These are phyloP conservation scores for Geotrichum reessii DNA, from an alignment of 1,139 yeast species.

Conservation along the genomic window DNA sequence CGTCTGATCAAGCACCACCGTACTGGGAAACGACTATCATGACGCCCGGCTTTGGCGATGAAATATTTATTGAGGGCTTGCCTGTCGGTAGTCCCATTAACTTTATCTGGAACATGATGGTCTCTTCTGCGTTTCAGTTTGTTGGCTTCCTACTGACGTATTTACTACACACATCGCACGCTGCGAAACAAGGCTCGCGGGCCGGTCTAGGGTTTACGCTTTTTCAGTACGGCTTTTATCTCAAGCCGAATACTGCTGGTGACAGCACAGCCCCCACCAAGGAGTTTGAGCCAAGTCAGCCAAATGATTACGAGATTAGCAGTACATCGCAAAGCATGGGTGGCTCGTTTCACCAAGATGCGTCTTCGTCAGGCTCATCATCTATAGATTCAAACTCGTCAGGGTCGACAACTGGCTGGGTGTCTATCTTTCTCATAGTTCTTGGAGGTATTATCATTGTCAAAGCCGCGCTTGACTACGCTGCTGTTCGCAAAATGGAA, in stretches of 20 bases:
- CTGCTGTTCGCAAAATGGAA: constrained; percentile 74
- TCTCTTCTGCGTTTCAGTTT: constrained; percentile 85
- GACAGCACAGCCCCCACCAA: constrained; percentile 40
- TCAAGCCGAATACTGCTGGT: constrained; percentile 51
- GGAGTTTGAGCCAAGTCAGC: constrained; percentile 36
- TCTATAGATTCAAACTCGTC: constrained; percentile 17
- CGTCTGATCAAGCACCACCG: constrained; percentile 91
- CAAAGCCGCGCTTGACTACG: constrained; percentile 66
- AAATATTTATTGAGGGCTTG: constrained; percentile 87
- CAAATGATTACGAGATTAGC: constrained; percentile 37
- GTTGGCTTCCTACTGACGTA: constrained; percentile 90
- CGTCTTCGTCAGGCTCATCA: constrained; percentile 28
- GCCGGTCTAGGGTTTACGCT: constrained; percentile 89
- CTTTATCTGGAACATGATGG: constrained; percentile 83
- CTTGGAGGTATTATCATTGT: constrained; percentile 62
- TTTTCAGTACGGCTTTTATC: constrained; percentile 65
- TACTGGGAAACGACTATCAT: constrained; percentile 92
- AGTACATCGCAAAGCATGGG: constrained; percentile 32
- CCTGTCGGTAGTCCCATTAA: constrained; percentile 93
- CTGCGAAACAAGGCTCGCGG: constrained; percentile 92
- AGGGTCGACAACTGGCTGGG: constrained; percentile 23
- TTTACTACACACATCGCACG: constrained; percentile 90
- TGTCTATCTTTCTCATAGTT: constrained; percentile 55
- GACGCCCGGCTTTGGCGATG: constrained; percentile 76
- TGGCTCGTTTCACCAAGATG: constrained; percentile 27